Conservation (phyloP, 1,284 basidiomycete species). For the Microbotryum scabiosae region DNA sequence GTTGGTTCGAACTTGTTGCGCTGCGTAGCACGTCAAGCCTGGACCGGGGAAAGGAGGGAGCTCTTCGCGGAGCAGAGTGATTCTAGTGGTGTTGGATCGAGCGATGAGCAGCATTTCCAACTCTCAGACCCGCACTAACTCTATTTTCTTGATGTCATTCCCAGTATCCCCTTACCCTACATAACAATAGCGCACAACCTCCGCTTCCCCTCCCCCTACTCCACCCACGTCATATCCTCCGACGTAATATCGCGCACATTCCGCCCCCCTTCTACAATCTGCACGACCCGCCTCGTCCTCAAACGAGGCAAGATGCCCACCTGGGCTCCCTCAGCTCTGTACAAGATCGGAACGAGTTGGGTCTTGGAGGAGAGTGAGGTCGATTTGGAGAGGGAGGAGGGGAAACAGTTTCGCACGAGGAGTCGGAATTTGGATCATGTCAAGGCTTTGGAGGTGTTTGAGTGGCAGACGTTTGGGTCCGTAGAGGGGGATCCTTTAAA, state of each 20-base stretch:
- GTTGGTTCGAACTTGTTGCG: too few relatives aligned
- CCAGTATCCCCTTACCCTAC: slow-evolving; percentile 29
- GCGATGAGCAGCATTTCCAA: not conserved
- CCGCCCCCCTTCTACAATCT: slow-evolving; percentile 12
- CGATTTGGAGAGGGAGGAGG: slow-evolving; percentile 12
- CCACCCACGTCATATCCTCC: slow-evolving; percentile 40
- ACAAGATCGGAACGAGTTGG: slow-evolving; percentile 28
- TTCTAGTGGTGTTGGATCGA: not conserved
- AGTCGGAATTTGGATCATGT: slow-evolving; percentile 28
- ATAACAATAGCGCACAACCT: slow-evolving; percentile 38
- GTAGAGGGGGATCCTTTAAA: slow-evolving; percentile 1
- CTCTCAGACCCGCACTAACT: not conserved
- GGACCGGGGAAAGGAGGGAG: not conserved
- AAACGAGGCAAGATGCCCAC: slow-evolving; percentile 42
- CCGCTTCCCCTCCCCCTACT: slow-evolving; percentile 42
- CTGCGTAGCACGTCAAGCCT: not conserved
- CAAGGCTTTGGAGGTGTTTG: slow-evolving; percentile 25
- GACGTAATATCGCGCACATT: slow-evolving; percentile 39
- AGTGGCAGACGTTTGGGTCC: slow-evolving; percentile 21
- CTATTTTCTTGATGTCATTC: not conserved
- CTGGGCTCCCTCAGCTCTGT: slow-evolving; percentile 41
- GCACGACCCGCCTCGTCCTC: slow-evolving; percentile 38
- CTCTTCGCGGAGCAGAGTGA: not conserved
- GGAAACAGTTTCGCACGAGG: slow-evolving; percentile 10
- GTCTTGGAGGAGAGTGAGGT: slow-evolving; percentile 26